Conservation (phyloP, 208 protist species). For the Plasmodiophora brassicae region DNA sequence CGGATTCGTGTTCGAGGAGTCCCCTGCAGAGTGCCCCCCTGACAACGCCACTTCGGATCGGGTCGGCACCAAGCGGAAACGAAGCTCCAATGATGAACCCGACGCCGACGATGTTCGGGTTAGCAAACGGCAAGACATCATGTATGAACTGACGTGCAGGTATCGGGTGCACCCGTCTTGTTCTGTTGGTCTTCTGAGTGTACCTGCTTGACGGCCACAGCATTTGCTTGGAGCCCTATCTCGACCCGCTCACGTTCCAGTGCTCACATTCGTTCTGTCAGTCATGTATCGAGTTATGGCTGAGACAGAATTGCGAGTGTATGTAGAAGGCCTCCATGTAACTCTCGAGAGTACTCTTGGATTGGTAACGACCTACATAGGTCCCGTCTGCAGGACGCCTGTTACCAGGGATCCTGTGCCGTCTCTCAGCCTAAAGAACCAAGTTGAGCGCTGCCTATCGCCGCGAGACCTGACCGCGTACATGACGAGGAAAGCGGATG, state of each 20-base stretch:
- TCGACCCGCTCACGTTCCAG: neutral
- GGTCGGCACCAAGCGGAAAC: too few relatives aligned
- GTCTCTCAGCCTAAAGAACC: slow-evolving; percentile 19
- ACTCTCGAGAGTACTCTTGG: neutral
- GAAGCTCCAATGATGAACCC: neutral
- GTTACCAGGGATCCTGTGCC: neutral
- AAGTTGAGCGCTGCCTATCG: neutral
- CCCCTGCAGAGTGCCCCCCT: too few relatives aligned
- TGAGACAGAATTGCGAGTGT: neutral
- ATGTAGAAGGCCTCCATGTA: neutral
- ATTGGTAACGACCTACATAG: neutral
- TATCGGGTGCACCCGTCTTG: neutral
- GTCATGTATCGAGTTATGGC: neutral
- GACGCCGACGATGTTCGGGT: neutral
- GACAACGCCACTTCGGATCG: too few relatives aligned
- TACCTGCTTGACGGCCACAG: neutral
- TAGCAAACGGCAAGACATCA: neutral
- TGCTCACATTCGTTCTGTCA: slow-evolving; percentile 11
- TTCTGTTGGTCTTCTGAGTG: neutral
- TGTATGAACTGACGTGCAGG: neutral
- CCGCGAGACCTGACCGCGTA: neutral
- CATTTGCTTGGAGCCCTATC: neutral
- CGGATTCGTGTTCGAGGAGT: neutral
- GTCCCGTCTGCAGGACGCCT: neutral
- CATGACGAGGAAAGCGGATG: neutral